Base-by-base conservation (phyloP, 768 basidiomycete genomes). In the Pulveroboletus sp. region DNA sequence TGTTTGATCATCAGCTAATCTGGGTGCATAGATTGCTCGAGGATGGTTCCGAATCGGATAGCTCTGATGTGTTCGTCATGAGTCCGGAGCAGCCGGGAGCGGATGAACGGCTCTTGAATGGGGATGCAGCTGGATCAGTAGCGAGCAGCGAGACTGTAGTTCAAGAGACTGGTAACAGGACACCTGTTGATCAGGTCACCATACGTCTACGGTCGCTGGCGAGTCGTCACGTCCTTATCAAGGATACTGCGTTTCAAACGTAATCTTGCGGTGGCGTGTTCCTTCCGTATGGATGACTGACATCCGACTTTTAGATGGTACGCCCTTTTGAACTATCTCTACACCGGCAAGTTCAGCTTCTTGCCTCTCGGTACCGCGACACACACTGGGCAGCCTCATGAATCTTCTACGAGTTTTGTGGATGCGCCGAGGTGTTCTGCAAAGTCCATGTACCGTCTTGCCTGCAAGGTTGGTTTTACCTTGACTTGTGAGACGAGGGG, bases 401-500 rank as follows among this genome's bases (percentile, higher is more conserved):
- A 41, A 21, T 46, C 42, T 8, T 53, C 48, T 14, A 49, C 48
- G 37, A 50, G 38, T 38, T 26, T 46, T 14, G n/a, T 48, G 0
- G 61, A 60, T 17, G 36, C 31, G 14, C 46, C 51, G 3, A 47
- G 30, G 8, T 74, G 71, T 51, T 76, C 74, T 6, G 69, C 73
- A 0, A 76, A 76, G 47, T 76, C 75, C 0, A 75, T 75, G 69
- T 76, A 73, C 50, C 69, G 75, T 31, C 59, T 76, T 0, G 73
- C 75, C 0, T 55, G 55, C 41, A 73, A 74, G 63, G 74, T 71
- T 43, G 9, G 58, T 50, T 10, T 21, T 36, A 3, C 7, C 0
- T 8, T 0, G 13, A 15, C 35, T 2, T 5, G 8, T 11, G 17
- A n/a, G 15, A 13, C 8, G 0, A 2, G 33, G 18, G 8, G 8